Percentiles rank a stretch among this genome's conserved stretches.
phyloP scores from a whole-genome alignment of 2,329 filamentous ascomycete genomes.

The Ceratocystis smalleyi region DNA sequence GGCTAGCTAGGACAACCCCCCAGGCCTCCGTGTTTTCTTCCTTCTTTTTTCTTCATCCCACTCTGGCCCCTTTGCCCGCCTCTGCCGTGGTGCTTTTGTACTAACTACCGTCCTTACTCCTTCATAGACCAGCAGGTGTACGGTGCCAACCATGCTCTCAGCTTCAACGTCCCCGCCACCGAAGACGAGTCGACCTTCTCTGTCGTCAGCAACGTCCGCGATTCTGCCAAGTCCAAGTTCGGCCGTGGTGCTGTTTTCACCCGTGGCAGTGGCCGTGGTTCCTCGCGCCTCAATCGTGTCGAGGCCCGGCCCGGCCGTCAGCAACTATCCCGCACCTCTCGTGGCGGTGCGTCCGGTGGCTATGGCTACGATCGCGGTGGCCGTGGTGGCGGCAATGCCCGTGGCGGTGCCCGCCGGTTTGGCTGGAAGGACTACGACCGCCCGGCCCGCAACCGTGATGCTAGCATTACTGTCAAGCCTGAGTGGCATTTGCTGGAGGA shows the following conservation, averaged over 20 bases:
- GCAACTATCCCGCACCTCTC: conserved; percentile 52
- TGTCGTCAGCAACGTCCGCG: conserved; percentile 87
- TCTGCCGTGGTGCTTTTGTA: conserved; percentile 16
- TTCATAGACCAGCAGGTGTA: conserved; percentile 83
- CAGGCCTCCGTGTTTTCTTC: background rate
- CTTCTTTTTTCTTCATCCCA: background rate
- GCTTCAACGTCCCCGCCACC: conserved; percentile 79
- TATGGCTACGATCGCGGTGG: conserved; percentile 50
- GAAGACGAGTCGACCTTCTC: conserved; percentile 98
- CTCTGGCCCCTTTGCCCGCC: background rate
- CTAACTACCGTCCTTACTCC: conserved; percentile 12
- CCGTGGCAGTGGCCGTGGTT: conserved; percentile 65
- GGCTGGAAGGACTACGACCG: conserved; percentile 99
- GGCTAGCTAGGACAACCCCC: background rate
- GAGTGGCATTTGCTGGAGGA: conserved; percentile 95
- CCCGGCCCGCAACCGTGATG: conserved; percentile 87
- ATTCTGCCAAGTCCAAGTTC: conserved; percentile 72
- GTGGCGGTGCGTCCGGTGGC: conserved; percentile 49
- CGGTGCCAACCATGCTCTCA: conserved; percentile 68
- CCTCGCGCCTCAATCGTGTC: conserved; percentile 49
- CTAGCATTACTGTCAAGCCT: conserved; percentile 87
- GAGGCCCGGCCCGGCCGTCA: conserved; percentile 43
- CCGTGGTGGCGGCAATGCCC: conserved; percentile 44
- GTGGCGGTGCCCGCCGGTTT: conserved; percentile 64
- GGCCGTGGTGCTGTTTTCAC: conserved; percentile 83